These are phyloP conservation scores for Ogataea methanolica DNA, from an alignment of 805 yeast genomes.

Conservation along the genomic window DNA sequence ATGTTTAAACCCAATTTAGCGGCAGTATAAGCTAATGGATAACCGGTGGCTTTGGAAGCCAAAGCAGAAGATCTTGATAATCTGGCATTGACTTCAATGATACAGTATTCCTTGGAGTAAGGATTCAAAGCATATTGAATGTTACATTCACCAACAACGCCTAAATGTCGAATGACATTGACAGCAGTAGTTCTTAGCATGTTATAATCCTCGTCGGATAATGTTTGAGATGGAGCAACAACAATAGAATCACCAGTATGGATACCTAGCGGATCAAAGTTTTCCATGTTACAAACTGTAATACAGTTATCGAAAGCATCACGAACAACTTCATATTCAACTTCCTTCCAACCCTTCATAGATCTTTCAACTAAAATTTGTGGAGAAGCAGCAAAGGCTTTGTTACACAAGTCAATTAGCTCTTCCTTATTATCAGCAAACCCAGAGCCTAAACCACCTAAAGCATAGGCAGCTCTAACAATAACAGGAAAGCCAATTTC, in stretches of 20 bases:
- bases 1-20: slow-evolving; percentile 93
- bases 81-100: slow-evolving; percentile 97
- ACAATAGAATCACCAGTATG: slow-evolving; percentile 99
- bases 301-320: slow-evolving; percentile 97
- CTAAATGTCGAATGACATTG: slow-evolving; percentile 92
- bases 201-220: slow-evolving; percentile 94
- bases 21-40: slow-evolving; percentile 96
- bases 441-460: slow-evolving; percentile 98
- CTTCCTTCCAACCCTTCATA: slow-evolving; percentile 99
- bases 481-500: slow-evolving; percentile 92
- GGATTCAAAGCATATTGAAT: slow-evolving; percentile 96
- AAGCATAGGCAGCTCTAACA: slow-evolving; percentile 94
- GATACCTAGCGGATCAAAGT: slow-evolving; percentile 96
- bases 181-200: slow-evolving; percentile 98
- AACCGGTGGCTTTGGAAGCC: slow-evolving; percentile 98
- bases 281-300: slow-evolving; percentile 99
- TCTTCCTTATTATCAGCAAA: slow-evolving; percentile 87
- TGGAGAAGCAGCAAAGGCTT: slow-evolving; percentile 93
- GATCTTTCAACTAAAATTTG: slow-evolving; percentile 94
- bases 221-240: slow-evolving; percentile 97
- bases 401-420: slow-evolving; percentile 76
- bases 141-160: slow-evolving; percentile 99
- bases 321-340: slow-evolving; percentile 97
- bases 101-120: slow-evolving; percentile 88
- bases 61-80: slow-evolving; percentile 97